Percentiles rank a stretch among this genome's conserved stretches.
These are phyloP conservation scores for Schizopora paradoxa DNA, from an alignment of 1,284 basidiomycete genomes.

Conservation along the genomic window DNA sequence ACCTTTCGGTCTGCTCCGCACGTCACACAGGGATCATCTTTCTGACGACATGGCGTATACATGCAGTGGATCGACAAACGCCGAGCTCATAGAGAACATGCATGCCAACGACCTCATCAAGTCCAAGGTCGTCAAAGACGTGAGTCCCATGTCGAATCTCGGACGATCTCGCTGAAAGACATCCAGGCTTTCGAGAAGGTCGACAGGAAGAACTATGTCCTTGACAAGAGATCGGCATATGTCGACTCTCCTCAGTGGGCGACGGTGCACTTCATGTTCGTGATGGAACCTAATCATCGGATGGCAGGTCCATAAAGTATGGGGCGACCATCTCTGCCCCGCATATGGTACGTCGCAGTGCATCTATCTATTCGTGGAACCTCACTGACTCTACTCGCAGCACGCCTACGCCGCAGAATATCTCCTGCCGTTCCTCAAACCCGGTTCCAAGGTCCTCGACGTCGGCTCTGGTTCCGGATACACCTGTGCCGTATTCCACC, in stretches of 20 bases:
- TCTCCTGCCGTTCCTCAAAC: slow-evolving; percentile 63
- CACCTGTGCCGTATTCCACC: slow-evolving; percentile 71
- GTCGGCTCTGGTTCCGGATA: slow-evolving; percentile 80
- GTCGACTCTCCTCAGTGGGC: slow-evolving; percentile 74
- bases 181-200: slow-evolving; percentile 65
- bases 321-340: slow-evolving; percentile 88
- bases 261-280: slow-evolving; percentile 5
- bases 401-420: slow-evolving; percentile 80
- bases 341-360: slow-evolving; percentile 61
- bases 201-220: slow-evolving; percentile 73
- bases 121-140: slow-evolving; percentile 44
- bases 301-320: slow-evolving; percentile 61
- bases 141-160: slow-evolving; percentile 23
- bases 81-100: slow-evolving; percentile 71
- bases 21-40: too few species aligned
- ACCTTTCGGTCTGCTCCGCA: too few species aligned
- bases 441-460: slow-evolving; percentile 74
- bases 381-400: slow-evolving; percentile 31
- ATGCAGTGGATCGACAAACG: slow-evolving; percentile 63
- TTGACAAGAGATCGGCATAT: slow-evolving; percentile 52
- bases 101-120: slow-evolving; percentile 46
- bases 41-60: slow-evolving; percentile 88
- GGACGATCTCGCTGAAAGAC: slow-evolving; percentile 5
- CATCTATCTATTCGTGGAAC: background rate
- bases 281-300: background rate